Base-by-base conservation (phyloP, 116 monocot genomes). In the Zostera marina region DNA sequence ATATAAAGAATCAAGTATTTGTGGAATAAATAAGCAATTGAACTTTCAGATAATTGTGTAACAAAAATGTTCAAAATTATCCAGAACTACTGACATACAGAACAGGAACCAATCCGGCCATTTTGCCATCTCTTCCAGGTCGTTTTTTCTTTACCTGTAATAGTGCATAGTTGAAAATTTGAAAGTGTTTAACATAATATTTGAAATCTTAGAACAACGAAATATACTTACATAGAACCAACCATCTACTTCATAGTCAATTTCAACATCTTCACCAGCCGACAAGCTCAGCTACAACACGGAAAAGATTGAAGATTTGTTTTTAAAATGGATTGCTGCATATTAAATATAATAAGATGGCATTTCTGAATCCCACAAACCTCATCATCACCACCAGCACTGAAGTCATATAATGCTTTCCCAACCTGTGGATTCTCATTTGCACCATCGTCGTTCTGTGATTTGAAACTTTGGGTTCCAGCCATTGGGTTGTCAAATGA, bases 301-400 rank as follows among this genome's bases (percentile, higher is more conserved):
- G 54, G 20, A 15, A 41, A 51, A 25, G n/a, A 43, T 42, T 11
- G 5, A 32, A 32, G 32, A 5, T 32, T 0, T 32, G 32, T 32
- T 32, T 32, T 13, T 15, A 1, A 13, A 11, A 47, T 5, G 14
- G 32, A 5, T 32, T 32, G 32, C 1, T 32, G 32, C 32, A 32
- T 32, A 32, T 32, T 32, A 32, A 32, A 32, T 32, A 32, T 32
- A 32, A 32, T 32, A 32, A 32, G 32, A 32, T 32, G 7, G 20
- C 19, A 21, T 51, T 21, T 21, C 9, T 51, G 20, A 16, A 8
- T 45, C 49, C 20, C 19, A 48, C 53, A 25, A 72, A 98, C 98
- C 90, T 98, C 98, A 71, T 98, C 90, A 66, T 98, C 98, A 43
- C 98, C 98, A 56, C 98, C 98, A 40, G 98, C 98, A 55, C 83